Percentiles rank a stretch among this genome's conserved stretches.
Evolutionary conservation across 345 rosid species (phyloP).

Genomic region (Lumnitzera littorea): DNA sequence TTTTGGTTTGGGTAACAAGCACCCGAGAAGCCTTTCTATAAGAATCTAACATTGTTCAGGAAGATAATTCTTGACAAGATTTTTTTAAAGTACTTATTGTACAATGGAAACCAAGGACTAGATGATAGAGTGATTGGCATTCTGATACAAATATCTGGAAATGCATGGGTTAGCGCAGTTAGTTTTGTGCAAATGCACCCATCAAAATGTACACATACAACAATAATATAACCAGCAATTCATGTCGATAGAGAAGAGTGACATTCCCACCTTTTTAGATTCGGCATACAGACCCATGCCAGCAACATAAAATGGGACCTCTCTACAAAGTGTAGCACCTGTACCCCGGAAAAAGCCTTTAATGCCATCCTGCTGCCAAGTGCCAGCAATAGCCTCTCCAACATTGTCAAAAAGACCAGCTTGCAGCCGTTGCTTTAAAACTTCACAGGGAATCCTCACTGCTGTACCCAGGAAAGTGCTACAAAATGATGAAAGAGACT

Average conservation of each 20-base stretch:
- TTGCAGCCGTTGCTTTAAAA: slow-evolving; percentile 92
- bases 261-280: slow-evolving; percentile 76
- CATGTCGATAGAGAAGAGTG: not conserved
- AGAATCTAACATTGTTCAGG: not conserved
- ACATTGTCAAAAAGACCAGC: slow-evolving; percentile 87
- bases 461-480: slow-evolving; percentile 94
- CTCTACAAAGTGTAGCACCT: slow-evolving; percentile 92
- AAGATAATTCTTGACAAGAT: too few species aligned
- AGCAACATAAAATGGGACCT: slow-evolving; percentile 94
- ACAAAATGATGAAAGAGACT: slow-evolving; percentile 89
- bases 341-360: slow-evolving; percentile 97
- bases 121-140: too few species aligned
- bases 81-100: too few species aligned
- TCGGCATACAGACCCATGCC: slow-evolving; percentile 91
- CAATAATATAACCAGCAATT: not conserved
- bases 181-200: not conserved
- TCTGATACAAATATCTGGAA: too few species aligned
- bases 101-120: too few species aligned
- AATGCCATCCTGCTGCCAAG: slow-evolving; percentile 92
- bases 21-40: too few species aligned
- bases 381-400: slow-evolving; percentile 82
- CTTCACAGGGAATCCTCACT: slow-evolving; percentile 94
- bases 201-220: not conserved
- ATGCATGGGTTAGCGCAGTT: not conserved
- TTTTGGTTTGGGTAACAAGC: too few species aligned